Evolutionary conservation across 768 basidiomycete species (phyloP), one percentile per base, ranked within the genome.

Genomic region (Mycena polygramma): DNA sequence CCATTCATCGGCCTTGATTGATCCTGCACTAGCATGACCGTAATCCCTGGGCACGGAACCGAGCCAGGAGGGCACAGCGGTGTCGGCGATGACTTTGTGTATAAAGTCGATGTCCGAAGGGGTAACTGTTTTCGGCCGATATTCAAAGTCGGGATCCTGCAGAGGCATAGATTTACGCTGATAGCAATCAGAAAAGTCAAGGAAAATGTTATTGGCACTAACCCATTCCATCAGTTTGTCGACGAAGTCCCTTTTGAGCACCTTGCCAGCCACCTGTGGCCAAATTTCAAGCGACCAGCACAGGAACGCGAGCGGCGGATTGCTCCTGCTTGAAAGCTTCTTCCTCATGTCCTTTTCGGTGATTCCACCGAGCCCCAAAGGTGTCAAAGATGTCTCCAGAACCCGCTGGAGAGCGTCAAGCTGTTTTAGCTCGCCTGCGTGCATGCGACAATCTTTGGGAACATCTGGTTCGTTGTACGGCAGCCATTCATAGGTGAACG

Each of bases 1-100:
- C 82, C 83, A 84, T 64, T 84, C 73, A 36, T 81, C 81, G 2
- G 81, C 81, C 60, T 84, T 84, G 49, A 84, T 60, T 0, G 71
- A 77, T 3, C 83, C 80, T 7, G 80, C 79, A 10, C 41, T 65
- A 6, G 61, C 57, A 7, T 76, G 73, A 10, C 80, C 78, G 63
- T 72, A 81, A 46, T 81, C 74, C 15, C 46, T n/a, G 4, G 81
- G 81, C 7, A 80, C 76, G 11, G 74, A 71, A 64, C 70, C 57
- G 2, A 79, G 26, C 78, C 78, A 79, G 1, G 74, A 60, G 20
- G 79, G 81, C 9, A 62, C 66, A 14, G 22, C 52, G 6, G 77
- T 76, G 0, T 71, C 43, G 36, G 70, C 57, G 36, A 79, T 78
- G 19, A 80, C 78, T 2, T 61, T 6, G 43, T 73, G 76, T 43